Percentiles rank a stretch among this genome's conserved stretches.
Conservation (phyloP, 2,329 filamentous ascomycete genomes). For the Corynespora cassiicola region DNA sequence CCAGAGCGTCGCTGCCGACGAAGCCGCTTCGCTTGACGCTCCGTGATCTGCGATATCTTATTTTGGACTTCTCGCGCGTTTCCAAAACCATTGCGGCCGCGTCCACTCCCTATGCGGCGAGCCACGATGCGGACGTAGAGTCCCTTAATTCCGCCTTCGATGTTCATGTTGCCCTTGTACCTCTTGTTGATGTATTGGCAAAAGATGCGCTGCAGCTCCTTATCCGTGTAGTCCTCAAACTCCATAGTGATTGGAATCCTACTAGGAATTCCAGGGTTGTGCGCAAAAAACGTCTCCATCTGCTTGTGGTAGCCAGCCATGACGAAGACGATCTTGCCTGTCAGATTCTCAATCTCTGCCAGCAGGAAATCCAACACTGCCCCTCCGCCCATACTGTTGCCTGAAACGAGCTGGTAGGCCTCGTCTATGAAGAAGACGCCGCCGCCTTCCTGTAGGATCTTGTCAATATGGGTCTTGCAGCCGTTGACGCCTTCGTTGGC, state of each 20-base stretch:
- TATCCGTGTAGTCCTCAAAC: constrained; percentile 73
- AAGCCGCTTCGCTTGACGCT: constrained; percentile 67
- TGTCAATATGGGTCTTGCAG: constrained; percentile 63
- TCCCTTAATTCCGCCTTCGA: constrained; percentile 65
- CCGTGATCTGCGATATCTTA: constrained; percentile 58
- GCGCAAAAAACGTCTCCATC: constrained; percentile 78
- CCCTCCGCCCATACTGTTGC: constrained; percentile 62
- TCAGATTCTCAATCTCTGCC: constrained; percentile 74
- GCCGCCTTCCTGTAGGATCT: constrained; percentile 64
- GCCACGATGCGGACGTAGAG: constrained; percentile 70
- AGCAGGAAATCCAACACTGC: constrained; percentile 75
- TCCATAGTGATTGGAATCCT: constrained; percentile 70
- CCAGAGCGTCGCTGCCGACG: constrained; percentile 52
- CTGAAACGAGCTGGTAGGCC: constrained; percentile 74
- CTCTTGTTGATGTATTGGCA: constrained; percentile 60
- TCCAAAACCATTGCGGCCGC: constrained; percentile 72
- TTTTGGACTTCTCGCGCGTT: constrained; percentile 77
- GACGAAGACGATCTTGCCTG: constrained; percentile 73
- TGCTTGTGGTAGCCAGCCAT: constrained; percentile 75
- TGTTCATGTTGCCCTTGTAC: constrained; percentile 62
- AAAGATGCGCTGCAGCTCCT: constrained; percentile 69
- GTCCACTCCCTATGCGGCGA: constrained; percentile 65
- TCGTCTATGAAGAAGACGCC: constrained; percentile 81
- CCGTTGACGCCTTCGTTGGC: constrained; percentile 67
- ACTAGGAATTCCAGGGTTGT: constrained; percentile 74